A percentile compares a stretch with the other conserved stretches of the same genome.
phyloP scores from a whole-genome alignment of 257 asterid species.

The Nyctanthes arbortristis region DNA sequence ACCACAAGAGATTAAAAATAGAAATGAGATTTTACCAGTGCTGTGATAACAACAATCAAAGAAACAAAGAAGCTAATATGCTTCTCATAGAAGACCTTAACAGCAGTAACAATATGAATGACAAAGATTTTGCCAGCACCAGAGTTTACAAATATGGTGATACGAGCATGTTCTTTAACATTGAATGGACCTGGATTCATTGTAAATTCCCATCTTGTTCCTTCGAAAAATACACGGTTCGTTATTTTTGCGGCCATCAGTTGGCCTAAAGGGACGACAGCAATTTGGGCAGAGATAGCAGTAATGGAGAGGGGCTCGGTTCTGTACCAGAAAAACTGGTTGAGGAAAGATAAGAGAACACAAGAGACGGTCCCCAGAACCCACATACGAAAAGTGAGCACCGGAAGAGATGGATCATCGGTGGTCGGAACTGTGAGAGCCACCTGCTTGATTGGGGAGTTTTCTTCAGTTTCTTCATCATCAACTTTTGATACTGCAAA shows the following conservation, averaged over 20 bases:
- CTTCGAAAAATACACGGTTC: slow-evolving; percentile 49
- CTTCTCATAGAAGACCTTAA: slow-evolving; percentile 64
- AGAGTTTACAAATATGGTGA: slow-evolving; percentile 86
- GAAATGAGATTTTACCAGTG: slow-evolving; percentile 51
- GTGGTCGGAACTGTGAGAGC: slow-evolving; percentile 76
- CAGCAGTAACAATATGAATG: slow-evolving; percentile 79
- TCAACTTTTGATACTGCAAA: slow-evolving; percentile 32
- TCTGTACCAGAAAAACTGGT: too few species aligned
- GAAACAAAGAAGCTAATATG: slow-evolving; percentile 74
- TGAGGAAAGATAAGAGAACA: slow-evolving; percentile 66
- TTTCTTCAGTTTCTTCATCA: slow-evolving; percentile 29
- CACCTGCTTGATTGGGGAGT: slow-evolving; percentile 52
- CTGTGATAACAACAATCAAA: slow-evolving; percentile 65
- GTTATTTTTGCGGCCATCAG: slow-evolving; percentile 87
- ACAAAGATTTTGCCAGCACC: slow-evolving; percentile 84
- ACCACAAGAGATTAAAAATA: too few species aligned
- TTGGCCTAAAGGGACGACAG: too few species aligned
- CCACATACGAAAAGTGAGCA: slow-evolving; percentile 88
- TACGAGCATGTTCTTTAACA: slow-evolving; percentile 81
- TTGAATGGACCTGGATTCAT: slow-evolving; percentile 87
- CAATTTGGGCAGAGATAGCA: slow-evolving; percentile 89
- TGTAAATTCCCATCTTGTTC: slow-evolving; percentile 65
- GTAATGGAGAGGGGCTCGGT: slow-evolving; percentile 79
- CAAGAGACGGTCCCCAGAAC: slow-evolving; percentile 76
- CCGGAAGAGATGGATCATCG: slow-evolving; percentile 75